Conservation (phyloP, 495 filamentous ascomycete species). For the Pyronema omphalodes region DNA sequence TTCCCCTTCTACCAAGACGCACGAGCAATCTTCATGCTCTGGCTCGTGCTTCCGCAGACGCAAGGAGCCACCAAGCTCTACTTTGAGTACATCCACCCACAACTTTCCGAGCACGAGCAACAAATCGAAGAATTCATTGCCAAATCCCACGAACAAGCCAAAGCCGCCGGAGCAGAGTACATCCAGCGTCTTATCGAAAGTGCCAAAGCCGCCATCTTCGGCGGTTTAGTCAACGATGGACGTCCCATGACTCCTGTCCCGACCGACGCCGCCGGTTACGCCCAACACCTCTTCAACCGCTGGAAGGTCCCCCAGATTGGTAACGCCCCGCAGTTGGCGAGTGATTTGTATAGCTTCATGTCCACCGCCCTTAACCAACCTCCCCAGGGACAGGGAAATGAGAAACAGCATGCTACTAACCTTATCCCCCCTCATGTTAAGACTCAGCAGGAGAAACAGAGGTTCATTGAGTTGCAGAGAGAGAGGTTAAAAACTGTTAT, state of each 20-base stretch:
- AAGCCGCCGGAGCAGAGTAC: conserved; percentile 59
- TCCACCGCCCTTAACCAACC: conserved; percentile 36
- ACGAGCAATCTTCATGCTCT: conserved; percentile 71
- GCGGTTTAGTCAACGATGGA: conserved; percentile 33
- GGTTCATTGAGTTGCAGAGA: conserved; percentile 21
- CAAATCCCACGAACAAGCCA: conserved; percentile 59
- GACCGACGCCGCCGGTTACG: conserved; percentile 38
- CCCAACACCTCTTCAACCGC: conserved; percentile 61
- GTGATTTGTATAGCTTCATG: conserved; percentile 58
- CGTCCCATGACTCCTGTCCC: conserved; percentile 33
- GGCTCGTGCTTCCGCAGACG: conserved; percentile 92
- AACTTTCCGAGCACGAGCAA: conserved; percentile 67
- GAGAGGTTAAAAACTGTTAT: conserved; percentile 19
- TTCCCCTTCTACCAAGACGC: conserved; percentile 89
- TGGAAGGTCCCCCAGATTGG: conserved; percentile 55
- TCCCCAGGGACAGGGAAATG: background rate
- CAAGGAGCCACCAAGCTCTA: conserved; percentile 80
- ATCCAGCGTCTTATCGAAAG: conserved; percentile 58
- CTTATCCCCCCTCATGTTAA: conserved; percentile 17
- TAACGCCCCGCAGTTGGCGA: conserved; percentile 30
- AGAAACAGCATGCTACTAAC: background rate
- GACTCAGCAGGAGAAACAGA: conserved; percentile 15
- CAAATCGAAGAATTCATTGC: conserved; percentile 85
- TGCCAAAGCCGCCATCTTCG: conserved; percentile 51
- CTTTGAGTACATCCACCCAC: conserved; percentile 67